Evolutionary conservation across 345 rosid genomes (phyloP).

Genomic region (Cardamine resedifolia): DNA sequence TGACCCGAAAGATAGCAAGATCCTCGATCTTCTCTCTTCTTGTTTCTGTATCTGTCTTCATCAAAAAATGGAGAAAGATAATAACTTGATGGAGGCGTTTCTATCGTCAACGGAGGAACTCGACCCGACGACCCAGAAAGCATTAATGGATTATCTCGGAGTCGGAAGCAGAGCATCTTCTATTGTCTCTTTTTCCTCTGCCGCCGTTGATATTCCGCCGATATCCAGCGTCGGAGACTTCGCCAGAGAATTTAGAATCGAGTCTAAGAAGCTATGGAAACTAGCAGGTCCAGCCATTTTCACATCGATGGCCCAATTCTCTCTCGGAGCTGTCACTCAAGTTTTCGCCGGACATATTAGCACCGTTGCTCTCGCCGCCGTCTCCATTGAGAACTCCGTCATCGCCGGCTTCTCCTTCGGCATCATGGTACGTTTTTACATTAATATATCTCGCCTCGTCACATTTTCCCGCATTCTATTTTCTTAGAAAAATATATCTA

Average conservation of each 20-base stretch:
- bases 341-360: slow-evolving; percentile 70
- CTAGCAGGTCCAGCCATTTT: slow-evolving; percentile 67
- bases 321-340: slow-evolving; percentile 58
- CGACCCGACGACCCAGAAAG: slow-evolving; percentile 32
- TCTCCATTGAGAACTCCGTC: slow-evolving; percentile 61
- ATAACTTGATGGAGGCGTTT: slow-evolving; percentile 36
- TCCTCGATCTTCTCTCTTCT: neutral
- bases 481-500: neutral
- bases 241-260: slow-evolving; percentile 49
- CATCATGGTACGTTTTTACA: slow-evolving; percentile 46
- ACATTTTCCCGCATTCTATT: neutral
- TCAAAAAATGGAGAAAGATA: slow-evolving; percentile 41
- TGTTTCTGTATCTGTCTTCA: neutral
- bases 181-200: slow-evolving; percentile 45
- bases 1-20: neutral
- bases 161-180: slow-evolving; percentile 34
- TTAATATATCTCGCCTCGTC: neutral
- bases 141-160: slow-evolving; percentile 12
- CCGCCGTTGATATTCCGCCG: slow-evolving; percentile 61
- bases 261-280: slow-evolving; percentile 59
- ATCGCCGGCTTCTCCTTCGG: slow-evolving; percentile 70
- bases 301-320: slow-evolving; percentile 48
- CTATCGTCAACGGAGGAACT: slow-evolving; percentile 38
- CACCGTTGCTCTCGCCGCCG: slow-evolving; percentile 60
- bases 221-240: slow-evolving; percentile 51